A percentile compares a stretch with the other conserved stretches of the same genome.
These are phyloP conservation scores for Astrothelium macrocarpum DNA, from an alignment of 495 filamentous ascomycete species.

Conservation along the genomic window DNA sequence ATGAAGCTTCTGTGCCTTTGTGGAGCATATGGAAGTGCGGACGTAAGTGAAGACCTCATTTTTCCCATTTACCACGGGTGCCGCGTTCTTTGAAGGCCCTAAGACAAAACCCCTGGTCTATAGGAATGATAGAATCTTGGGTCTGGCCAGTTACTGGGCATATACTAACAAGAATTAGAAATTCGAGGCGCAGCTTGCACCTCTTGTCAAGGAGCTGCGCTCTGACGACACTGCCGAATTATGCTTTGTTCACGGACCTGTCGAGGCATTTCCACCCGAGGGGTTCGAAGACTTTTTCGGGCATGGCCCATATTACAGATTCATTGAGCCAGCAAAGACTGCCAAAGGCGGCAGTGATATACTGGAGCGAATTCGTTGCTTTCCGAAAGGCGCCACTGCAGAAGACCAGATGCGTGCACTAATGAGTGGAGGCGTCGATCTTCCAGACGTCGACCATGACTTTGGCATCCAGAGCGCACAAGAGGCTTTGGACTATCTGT, in stretches of 20 bases:
- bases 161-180: constrained; percentile 28
- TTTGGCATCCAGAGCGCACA: constrained; percentile 28
- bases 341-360: constrained; percentile 37
- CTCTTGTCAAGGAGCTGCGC: constrained; percentile 38
- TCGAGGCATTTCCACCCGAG: constrained; percentile 38
- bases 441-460: constrained; percentile 5
- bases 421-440: constrained; percentile 39
- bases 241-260: constrained; percentile 40
- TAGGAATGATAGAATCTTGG: too few relatives aligned
- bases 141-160: neutral
- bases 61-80: constrained; percentile 14
- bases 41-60: constrained; percentile 32
- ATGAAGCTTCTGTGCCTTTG: neutral
- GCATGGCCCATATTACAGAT: constrained; percentile 41
- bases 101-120: too few relatives aligned
- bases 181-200: constrained; percentile 45
- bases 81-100: too few relatives aligned
- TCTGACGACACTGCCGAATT: constrained; percentile 38
- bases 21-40: constrained; percentile 39
- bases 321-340: constrained; percentile 40
- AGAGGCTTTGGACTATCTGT: constrained; percentile 36
- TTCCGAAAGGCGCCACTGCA: constrained; percentile 38
- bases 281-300: constrained; percentile 47
- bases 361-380: constrained; percentile 41
- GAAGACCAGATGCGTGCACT: constrained; percentile 44